Base-by-base conservation (phyloP, 2,329 filamentous ascomycete species). In the Aspergillus phoenicis region DNA sequence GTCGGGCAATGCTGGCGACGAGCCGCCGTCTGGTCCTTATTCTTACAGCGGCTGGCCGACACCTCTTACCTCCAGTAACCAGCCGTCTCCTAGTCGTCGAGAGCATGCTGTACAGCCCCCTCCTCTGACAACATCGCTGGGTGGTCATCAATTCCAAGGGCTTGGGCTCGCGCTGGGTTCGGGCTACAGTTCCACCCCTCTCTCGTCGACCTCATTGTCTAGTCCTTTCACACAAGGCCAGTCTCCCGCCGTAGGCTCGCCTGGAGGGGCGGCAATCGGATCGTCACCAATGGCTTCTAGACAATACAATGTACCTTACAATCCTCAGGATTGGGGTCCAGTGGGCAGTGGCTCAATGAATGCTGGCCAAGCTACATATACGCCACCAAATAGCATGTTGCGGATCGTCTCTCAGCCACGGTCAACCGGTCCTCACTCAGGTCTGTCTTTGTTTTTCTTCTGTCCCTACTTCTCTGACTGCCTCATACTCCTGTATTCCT, bases 301-400 rank as follows among this genome's bases (percentile, higher is more conserved):
- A 63, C 72, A 77, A 49, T 81, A 80, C 63, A 80, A 70, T 67
- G 73, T 77, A 24, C 75, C 78, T 8, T 83, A 83, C 63, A 81
- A 83, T 64, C 81, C 81, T 38, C 79, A 79, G 62, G 78, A 82
- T 71, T 83, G 81, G 81, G 79, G 76, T 1, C 76, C 77, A 20
- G 74, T 78, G 47, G 71, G 72, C 17, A 70, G 69, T 58, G 61
- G 59, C 20, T 66, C 72, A 22, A 60, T 69, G 45, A 67, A 66
- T 38, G 55, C 63, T 43, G 68, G 68, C 33, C 70, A 73, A 54
- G 59, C 69, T 45, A 55, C 67, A 36, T 74, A 74, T 70, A 54
- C 68, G 11, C 73, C 71, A 52, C 58, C 66, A 38, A 71, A 66
- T 52, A 70, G 64, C 62, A 69, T 71, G 62, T 64, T 71, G 64